Evolutionary conservation across 208 protist species (phyloP).

Genomic region (Trypanosoma mega): DNA sequence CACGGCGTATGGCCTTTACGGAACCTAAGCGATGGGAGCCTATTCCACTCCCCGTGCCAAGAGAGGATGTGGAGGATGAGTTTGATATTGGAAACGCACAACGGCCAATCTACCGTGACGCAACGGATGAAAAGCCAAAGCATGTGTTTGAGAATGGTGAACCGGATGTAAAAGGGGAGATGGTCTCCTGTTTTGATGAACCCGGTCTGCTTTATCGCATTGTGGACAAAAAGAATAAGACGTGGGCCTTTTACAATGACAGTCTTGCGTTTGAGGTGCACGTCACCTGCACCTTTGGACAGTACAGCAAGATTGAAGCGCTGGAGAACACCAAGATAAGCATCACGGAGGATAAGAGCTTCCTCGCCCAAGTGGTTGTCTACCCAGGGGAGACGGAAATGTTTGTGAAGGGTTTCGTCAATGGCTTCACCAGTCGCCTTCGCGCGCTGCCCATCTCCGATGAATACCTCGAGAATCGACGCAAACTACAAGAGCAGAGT

Average conservation of each 20-base stretch:
- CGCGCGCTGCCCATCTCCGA: slow-evolving; percentile 65
- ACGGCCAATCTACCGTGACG: slow-evolving; percentile 47
- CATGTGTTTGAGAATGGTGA: slow-evolving; percentile 64
- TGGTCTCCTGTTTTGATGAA: slow-evolving; percentile 82
- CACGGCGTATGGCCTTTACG: slow-evolving; percentile 32
- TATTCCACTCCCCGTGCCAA: slow-evolving; percentile 36
- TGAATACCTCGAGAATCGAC: slow-evolving; percentile 58
- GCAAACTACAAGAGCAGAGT: slow-evolving; percentile 29
- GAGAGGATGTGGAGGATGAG: slow-evolving; percentile 69
- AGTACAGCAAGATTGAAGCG: slow-evolving; percentile 74
- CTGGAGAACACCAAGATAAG: slow-evolving; percentile 60
- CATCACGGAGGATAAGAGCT: slow-evolving; percentile 44
- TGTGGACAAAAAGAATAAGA: slow-evolving; percentile 65
- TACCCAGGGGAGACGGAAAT: slow-evolving; percentile 79
- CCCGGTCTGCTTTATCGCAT: slow-evolving; percentile 83
- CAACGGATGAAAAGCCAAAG: slow-evolving; percentile 20
- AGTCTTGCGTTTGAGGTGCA: slow-evolving; percentile 71
- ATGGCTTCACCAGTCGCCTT: slow-evolving; percentile 78
- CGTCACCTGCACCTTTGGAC: slow-evolving; percentile 70
- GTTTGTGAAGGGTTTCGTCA: slow-evolving; percentile 80
- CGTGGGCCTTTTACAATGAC: slow-evolving; percentile 91
- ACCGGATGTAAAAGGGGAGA: slow-evolving; percentile 60
- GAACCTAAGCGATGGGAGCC: slow-evolving; percentile 46
- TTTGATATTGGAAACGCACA: slow-evolving; percentile 63
- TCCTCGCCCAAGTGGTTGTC: slow-evolving; percentile 56